Percentiles rank a stretch among this genome's conserved stretches.
phyloP scores from a whole-genome alignment of 306 rosid species.

The Casuarina equisetifolia region DNA sequence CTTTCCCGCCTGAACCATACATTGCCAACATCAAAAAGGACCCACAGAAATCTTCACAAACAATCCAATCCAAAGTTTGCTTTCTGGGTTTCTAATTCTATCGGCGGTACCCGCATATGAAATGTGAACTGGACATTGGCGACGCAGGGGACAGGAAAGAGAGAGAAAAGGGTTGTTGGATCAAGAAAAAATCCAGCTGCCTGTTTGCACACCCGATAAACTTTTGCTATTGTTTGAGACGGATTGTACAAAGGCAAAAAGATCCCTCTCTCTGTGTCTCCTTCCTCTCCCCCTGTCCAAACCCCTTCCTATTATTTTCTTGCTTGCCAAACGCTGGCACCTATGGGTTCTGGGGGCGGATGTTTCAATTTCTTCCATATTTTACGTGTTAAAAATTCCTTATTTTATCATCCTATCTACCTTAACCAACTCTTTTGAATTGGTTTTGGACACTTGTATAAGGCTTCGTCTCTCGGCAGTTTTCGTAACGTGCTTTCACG shows the following conservation, averaged over 20 bases:
- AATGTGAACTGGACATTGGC: constrained; percentile 12
- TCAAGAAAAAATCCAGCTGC: constrained; percentile 43
- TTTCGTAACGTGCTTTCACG: too few relatives aligned
- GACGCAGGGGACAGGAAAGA: constrained; percentile 27
- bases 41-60: constrained; percentile 20
- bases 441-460: too few relatives aligned
- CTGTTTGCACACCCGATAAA: constrained; percentile 34
- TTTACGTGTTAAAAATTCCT: constrained; percentile 44
- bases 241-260: constrained; percentile 55
- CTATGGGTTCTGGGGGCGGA: constrained; percentile 48
- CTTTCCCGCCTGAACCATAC: constrained; percentile 35
- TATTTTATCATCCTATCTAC: neutral
- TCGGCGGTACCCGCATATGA: neutral
- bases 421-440: too few relatives aligned
- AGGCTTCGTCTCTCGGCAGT: too few relatives aligned
- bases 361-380: constrained; percentile 53
- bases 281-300: constrained; percentile 10
- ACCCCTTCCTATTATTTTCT: neutral
- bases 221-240: constrained; percentile 15
- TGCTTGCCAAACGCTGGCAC: constrained; percentile 48
- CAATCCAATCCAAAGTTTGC: constrained; percentile 20
- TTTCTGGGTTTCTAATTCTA: constrained; percentile 16
- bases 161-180: constrained; percentile 22
- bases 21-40: constrained; percentile 22
- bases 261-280: constrained; percentile 31